Percentiles rank a stretch among this genome's conserved stretches.
Evolutionary conservation across 2,329 filamentous ascomycete genomes (phyloP).

Genomic region (Claviceps cyperi): DNA sequence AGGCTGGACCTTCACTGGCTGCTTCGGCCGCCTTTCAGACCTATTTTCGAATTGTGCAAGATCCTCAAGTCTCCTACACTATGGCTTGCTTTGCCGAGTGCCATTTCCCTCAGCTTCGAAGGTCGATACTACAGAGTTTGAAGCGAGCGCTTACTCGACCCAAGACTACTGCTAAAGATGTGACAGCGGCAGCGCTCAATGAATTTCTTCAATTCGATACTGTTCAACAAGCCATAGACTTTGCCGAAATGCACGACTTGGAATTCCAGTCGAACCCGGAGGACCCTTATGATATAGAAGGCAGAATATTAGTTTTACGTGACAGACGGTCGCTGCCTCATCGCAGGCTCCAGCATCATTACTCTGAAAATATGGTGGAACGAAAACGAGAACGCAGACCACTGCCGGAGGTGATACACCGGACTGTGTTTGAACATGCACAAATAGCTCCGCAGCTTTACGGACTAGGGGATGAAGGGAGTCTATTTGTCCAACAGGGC

Average conservation of each 20-base stretch:
- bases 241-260: slow-evolving; percentile 45
- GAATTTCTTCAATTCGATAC: slow-evolving; percentile 51
- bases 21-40: slow-evolving; percentile 35
- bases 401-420: slow-evolving; percentile 41
- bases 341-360: slow-evolving; percentile 38
- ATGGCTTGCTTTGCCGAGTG: slow-evolving; percentile 57
- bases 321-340: slow-evolving; percentile 30
- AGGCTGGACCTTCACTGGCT: slow-evolving; percentile 32
- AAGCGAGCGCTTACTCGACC: slow-evolving; percentile 41
- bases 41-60: slow-evolving; percentile 46
- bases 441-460: slow-evolving; percentile 4
- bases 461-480: slow-evolving; percentile 11
- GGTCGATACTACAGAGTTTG: slow-evolving; percentile 40
- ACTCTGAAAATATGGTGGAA: slow-evolving; percentile 43
- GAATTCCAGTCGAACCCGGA: slow-evolving; percentile 29
- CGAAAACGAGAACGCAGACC: slow-evolving; percentile 38
- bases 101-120: slow-evolving; percentile 48
- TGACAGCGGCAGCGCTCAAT: slow-evolving; percentile 42
- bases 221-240: slow-evolving; percentile 48
- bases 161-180: slow-evolving; percentile 42
- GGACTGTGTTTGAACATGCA: slow-evolving; percentile 31
- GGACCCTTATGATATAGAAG: slow-evolving; percentile 19
- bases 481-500: slow-evolving; percentile 15
- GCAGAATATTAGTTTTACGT: slow-evolving; percentile 30
- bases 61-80: slow-evolving; percentile 45